phyloP scores from a whole-genome alignment of 768 basidiomycete species.

The Tylopilus felleus region DNA sequence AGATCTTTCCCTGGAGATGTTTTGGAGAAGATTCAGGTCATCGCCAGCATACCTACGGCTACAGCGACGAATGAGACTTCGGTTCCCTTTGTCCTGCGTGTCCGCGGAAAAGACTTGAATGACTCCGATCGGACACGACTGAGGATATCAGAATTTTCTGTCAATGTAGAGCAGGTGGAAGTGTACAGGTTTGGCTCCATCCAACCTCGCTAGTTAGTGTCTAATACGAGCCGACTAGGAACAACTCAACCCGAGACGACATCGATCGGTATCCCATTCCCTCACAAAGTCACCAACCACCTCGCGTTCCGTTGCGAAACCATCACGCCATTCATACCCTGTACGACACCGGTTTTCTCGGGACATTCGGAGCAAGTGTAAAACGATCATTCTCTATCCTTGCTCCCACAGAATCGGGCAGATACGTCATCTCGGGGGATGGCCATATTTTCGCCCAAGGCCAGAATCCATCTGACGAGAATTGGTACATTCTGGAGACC shows the following conservation, averaged over 20 bases:
- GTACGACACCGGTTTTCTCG: constrained; percentile 43
- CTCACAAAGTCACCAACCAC: constrained; percentile 56
- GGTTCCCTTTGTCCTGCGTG: constrained; percentile 55
- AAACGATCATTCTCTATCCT: constrained; percentile 47
- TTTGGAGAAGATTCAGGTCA: constrained; percentile 59
- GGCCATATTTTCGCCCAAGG: constrained; percentile 45
- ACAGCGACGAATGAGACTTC: constrained; percentile 43
- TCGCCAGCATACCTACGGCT: constrained; percentile 59
- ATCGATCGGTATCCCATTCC: constrained; percentile 54
- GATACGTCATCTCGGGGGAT: constrained; percentile 46
- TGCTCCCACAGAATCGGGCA: constrained; percentile 41
- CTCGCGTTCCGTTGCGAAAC: constrained; percentile 51
- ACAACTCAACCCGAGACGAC: constrained; percentile 40
- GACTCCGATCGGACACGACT: constrained; percentile 51
- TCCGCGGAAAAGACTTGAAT: constrained; percentile 54
- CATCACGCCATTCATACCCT: constrained; percentile 50
- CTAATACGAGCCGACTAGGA: constrained; percentile 33
- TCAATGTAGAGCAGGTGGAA: constrained; percentile 64
- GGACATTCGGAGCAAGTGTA: constrained; percentile 26
- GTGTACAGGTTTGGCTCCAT: constrained; percentile 52
- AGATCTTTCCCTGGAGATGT: constrained; percentile 48
- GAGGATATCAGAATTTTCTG: constrained; percentile 50
- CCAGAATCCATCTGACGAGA: constrained; percentile 21
- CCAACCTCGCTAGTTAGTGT: background rate
- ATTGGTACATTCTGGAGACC: constrained; percentile 28